These are phyloP conservation scores for Conidiobolus incongruus DNA, from an alignment of 371 early-diverging fungal species.

Conservation along the genomic window DNA sequence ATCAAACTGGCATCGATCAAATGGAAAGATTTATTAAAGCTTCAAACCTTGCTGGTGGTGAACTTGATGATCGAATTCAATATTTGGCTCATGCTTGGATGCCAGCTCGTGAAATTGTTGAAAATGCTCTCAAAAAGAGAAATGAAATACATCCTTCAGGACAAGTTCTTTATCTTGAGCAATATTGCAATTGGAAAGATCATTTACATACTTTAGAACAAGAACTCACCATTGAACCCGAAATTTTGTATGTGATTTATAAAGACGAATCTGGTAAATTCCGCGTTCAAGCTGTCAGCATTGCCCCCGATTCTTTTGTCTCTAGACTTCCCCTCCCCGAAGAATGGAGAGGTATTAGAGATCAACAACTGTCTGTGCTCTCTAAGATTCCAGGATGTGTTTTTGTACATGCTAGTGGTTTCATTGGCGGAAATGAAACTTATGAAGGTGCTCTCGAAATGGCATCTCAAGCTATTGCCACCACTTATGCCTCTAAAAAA, in stretches of 20 bases:
- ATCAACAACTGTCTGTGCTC: conserved; percentile 55
- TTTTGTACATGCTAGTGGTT: conserved; percentile 93
- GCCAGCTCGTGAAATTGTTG: conserved; percentile 71
- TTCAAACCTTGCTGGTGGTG: conserved; percentile 49
- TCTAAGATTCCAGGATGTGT: conserved; percentile 59
- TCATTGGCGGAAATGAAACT: conserved; percentile 61
- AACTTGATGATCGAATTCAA: conserved; percentile 36
- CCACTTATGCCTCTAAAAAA: too few species aligned
- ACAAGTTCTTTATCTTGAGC: conserved; percentile 55
- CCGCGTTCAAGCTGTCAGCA: conserved; percentile 65
- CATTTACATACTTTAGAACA: conserved; percentile 53
- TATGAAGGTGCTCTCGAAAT: conserved; percentile 40
- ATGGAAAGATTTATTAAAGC: conserved; percentile 52
- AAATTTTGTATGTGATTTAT: conserved; percentile 56
- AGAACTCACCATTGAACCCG: conserved; percentile 18
- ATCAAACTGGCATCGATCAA: conserved; percentile 42
- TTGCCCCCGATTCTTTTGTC: conserved; percentile 53
- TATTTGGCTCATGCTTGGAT: conserved; percentile 59
- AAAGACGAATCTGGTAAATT: conserved; percentile 43
- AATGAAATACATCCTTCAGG: conserved; percentile 46
- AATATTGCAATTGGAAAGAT: conserved; percentile 82
- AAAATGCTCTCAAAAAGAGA: conserved; percentile 28
- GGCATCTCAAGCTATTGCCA: conserved; percentile 11
- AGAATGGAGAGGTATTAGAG: conserved; percentile 89
- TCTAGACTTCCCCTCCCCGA: conserved; percentile 80